Evolutionary conservation across 805 yeast species (phyloP).

Genomic region (Kodamaea sagamina): DNA sequence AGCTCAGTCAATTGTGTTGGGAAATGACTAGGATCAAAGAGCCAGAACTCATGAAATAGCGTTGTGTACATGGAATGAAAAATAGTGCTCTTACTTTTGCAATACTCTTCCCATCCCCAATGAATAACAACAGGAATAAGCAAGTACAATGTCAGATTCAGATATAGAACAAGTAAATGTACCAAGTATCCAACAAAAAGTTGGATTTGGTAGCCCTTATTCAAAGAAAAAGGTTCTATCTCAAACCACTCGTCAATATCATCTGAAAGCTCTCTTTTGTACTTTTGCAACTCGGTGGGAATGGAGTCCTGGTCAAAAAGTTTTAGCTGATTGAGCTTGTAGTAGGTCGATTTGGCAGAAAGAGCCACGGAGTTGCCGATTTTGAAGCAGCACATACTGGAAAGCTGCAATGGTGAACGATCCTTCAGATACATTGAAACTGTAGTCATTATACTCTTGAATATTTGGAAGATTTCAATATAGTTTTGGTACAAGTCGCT

Average conservation of each 20-base stretch:
- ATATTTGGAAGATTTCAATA: slow-evolving; percentile 32
- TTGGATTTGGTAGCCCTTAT: slow-evolving; percentile 23
- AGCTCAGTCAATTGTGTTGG: slow-evolving; percentile 9
- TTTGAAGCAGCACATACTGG: slow-evolving; percentile 27
- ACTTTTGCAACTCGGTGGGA: slow-evolving; percentile 24
- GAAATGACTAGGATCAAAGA: slow-evolving; percentile 9
- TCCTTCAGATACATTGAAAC: slow-evolving; percentile 9
- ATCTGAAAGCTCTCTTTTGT: slow-evolving; percentile 27
- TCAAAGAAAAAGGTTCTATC: slow-evolving; percentile 31
- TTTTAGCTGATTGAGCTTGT: slow-evolving; percentile 30
- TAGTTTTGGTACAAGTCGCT: slow-evolving; percentile 31
- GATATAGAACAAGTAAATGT: slow-evolving; percentile 37
- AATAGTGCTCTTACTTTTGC: neutral
- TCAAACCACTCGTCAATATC: slow-evolving; percentile 42
- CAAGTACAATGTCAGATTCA: slow-evolving; percentile 31
- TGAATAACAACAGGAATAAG: slow-evolving; percentile 39
- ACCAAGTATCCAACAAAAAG: slow-evolving; percentile 37
- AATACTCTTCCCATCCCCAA: slow-evolving; percentile 24
- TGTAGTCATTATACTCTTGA: slow-evolving; percentile 28
- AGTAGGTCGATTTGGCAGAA: slow-evolving; percentile 37
- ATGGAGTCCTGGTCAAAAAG: slow-evolving; percentile 28
- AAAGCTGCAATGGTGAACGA: slow-evolving; percentile 15
- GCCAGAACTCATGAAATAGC: slow-evolving; percentile 31
- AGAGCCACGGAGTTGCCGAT: slow-evolving; percentile 38
- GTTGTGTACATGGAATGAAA: slow-evolving; percentile 16